A percentile compares a stretch with the other conserved stretches of the same genome.
These are phyloP conservation scores for Clarireedia monteithiana DNA, from an alignment of 2,329 filamentous ascomycete genomes.

Conservation along the genomic window DNA sequence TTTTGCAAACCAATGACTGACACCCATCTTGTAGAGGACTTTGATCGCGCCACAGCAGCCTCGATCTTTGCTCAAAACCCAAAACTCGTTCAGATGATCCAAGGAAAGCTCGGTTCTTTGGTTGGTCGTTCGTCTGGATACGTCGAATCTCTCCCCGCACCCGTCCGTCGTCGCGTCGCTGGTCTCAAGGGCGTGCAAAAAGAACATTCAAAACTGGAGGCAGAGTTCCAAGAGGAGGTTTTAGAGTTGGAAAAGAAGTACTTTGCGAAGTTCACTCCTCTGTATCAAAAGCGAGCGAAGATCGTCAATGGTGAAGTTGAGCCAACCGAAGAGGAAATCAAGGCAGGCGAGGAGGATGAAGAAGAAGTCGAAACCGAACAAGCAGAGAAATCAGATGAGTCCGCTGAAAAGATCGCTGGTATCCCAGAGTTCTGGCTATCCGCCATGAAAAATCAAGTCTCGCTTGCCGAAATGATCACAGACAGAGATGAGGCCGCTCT, in stretches of 20 bases:
- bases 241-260: conserved; percentile 99
- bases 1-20: conserved; percentile 21
- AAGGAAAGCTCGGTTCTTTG: conserved; percentile 87
- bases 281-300: conserved; percentile 89
- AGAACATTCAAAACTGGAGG: conserved; percentile 96
- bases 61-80: conserved; percentile 96
- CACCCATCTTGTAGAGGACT: conserved; percentile 58
- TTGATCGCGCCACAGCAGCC: conserved; percentile 79
- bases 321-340: conserved; percentile 79
- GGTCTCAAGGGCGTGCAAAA: conserved; percentile 98
- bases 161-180: conserved; percentile 86
- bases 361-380: conserved; percentile 45
- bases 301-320: conserved; percentile 86
- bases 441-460: conserved; percentile 99
- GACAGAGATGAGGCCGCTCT: conserved; percentile 93
- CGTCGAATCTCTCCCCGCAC: conserved; percentile 86
- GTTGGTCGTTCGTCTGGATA: conserved; percentile 95
- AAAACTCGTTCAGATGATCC: conserved; percentile 91
- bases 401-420: conserved; percentile 52
- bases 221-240: conserved; percentile 97
- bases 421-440: conserved; percentile 99
- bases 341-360: conserved; percentile 75
- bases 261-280: conserved; percentile 95
- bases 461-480: conserved; percentile 96
- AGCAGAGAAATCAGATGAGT: conserved; percentile 43